Evolutionary conservation across 148 eudicot species (phyloP).

Genomic region (Amaranthus cruentus): DNA sequence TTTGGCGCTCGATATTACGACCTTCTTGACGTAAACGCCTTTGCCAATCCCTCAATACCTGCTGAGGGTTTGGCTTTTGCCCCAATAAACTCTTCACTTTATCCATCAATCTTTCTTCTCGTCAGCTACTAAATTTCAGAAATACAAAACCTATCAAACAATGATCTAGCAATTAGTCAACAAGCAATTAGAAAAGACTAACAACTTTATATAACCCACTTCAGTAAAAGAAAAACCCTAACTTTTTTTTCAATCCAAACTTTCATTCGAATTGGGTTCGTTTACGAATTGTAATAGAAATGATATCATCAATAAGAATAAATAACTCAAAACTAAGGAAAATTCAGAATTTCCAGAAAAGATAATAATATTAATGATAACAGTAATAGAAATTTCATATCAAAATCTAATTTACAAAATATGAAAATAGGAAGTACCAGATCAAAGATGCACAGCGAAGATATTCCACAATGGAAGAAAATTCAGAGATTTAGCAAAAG

Average conservation of each 20-base stretch:
- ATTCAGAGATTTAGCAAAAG: no score
- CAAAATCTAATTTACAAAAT: no score
- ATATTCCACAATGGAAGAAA: background rate
- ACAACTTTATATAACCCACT: background rate
- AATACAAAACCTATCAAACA: background rate
- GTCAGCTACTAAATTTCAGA: slow-evolving; percentile 10
- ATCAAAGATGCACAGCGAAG: slow-evolving; percentile 5
- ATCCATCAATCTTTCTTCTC: slow-evolving; percentile 23
- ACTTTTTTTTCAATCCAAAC: background rate
- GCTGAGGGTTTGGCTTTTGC: slow-evolving; percentile 75
- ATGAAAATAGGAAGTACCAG: slow-evolving; percentile 4
- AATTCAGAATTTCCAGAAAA: background rate
- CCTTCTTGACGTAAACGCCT: slow-evolving; percentile 82
- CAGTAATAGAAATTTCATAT: background rate
- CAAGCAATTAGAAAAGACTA: slow-evolving; percentile 4
- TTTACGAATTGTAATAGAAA: no score
- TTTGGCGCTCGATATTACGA: slow-evolving; percentile 91
- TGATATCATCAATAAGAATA: background rate
- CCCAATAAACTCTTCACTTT: slow-evolving; percentile 60
- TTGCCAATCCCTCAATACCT: slow-evolving; percentile 84
- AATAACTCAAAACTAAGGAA: slow-evolving; percentile 5
- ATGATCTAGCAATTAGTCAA: background rate
- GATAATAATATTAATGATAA: background rate
- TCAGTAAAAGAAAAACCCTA: background rate
- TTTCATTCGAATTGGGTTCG: background rate